These are phyloP conservation scores for Cicer arietinum DNA, from an alignment of 306 rosid species.

Conservation along the genomic window DNA sequence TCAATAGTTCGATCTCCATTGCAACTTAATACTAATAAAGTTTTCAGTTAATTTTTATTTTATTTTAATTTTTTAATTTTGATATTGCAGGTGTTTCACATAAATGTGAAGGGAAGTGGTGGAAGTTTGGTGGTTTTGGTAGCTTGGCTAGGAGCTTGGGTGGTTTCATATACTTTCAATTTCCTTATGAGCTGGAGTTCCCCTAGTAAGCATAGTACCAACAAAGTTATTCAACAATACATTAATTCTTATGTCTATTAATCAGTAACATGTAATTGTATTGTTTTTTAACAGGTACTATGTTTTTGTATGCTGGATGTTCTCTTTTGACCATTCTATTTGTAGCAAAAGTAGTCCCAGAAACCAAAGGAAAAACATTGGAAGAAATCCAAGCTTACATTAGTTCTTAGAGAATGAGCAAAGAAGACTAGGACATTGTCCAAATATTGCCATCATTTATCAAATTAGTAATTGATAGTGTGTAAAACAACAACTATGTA, in stretches of 20 bases:
- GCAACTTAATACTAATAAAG: neutral
- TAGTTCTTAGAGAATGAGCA: constrained; percentile 44
- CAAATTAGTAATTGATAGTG: neutral
- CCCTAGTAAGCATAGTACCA: constrained; percentile 50
- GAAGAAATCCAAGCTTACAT: constrained; percentile 84
- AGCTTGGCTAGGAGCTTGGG: constrained; percentile 88
- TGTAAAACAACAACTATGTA: too few species aligned
- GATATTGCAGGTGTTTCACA: constrained; percentile 73
- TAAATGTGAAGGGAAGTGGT: constrained; percentile 75
- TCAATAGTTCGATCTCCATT: too few species aligned
- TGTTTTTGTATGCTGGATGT: constrained; percentile 67
- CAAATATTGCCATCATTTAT: neutral
- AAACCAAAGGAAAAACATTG: constrained; percentile 92
- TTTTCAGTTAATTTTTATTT: neutral
- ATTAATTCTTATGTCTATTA: neutral
- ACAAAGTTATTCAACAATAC: neutral
- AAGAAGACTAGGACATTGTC: neutral
- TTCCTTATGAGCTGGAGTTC: constrained; percentile 83
- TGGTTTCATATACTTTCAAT: constrained; percentile 80
- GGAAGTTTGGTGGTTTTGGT: constrained; percentile 84
- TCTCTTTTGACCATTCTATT: constrained; percentile 71
- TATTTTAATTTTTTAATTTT: neutral
- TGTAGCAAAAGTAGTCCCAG: constrained; percentile 79
- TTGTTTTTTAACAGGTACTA: constrained; percentile 65
- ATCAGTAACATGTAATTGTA: constrained; percentile 5